Evolutionary conservation across 768 basidiomycete species (phyloP), one percentile per base, ranked within the genome.

Genomic region (Brasilioporus rufonigricans): DNA sequence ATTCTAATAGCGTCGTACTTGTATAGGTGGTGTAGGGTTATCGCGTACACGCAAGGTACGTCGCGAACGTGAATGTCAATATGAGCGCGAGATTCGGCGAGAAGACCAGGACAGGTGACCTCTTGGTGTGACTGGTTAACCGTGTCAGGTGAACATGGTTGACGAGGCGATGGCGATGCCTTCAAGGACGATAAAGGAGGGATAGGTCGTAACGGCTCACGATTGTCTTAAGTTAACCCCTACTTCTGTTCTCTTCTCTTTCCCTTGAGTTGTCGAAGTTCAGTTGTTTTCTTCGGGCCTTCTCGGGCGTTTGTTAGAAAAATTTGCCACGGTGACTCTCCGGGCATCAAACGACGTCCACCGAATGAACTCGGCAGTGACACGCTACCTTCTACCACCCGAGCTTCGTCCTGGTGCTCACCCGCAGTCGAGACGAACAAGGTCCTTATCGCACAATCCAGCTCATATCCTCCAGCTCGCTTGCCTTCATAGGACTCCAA

Each of bases 111-210:
- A 24, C 61, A 63, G 61, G 49, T 62, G 61, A 62, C 46, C 49
- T 0, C 16, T 12, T 7, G 47, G 36, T 19, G 41, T 53, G 53
- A 44, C 52, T 45, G 23, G 39, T 21, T 39, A 26, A 27, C 47
- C 36, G 21, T 24, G 62, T 63, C 62, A 63, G 62, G 55, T 64
- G 62, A 32, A 33, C 59, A 57, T 14, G 18, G 38, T 16, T 56
- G 45, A 52, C 61, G 50, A 52, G 50, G 52, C 26, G 46, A 59
- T 44, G 54, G 61, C 48, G 62, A 64, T 61, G 41, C 41, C n/a
- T 49, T 32, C 16, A 29, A 11, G 18, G 43, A 47, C 21, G 50
- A 63, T 63, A 63, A 63, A 63, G 59, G 19, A 7, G 24, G 16
- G 31, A 19, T 21, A 14, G 38, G 18, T 2, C 19, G 18, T 6